Base-by-base conservation (phyloP, 306 rosid species). In the Canavalia ensiformis region DNA sequence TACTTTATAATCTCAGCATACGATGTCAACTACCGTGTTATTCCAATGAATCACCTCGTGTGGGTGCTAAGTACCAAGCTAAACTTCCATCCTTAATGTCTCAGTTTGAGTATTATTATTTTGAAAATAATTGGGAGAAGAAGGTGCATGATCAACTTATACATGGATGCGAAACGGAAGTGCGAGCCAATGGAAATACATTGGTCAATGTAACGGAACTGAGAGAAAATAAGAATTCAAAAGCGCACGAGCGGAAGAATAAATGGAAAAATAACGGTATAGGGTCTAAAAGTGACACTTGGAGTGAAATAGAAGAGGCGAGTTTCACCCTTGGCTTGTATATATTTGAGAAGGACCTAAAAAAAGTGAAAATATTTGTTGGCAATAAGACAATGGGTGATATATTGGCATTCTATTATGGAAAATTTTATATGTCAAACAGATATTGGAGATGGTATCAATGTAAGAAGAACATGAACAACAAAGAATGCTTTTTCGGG, bases 311-410 rank as follows among this genome's bases (percentile, higher is more conserved):
- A 39, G 95, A 92, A 83, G 83, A 71, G 85, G 89, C 72, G 54
- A 79, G 90, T 84, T 87, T 92, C 62, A 78, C 86, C 52, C 93
- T 92, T 66, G 89, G 94, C 8, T 79, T 92, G 52, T 90, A 86
- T 80, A 84, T 88, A 76, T 89, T 89, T 80, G 92, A 92, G 31
- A 92, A 90, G 81, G 79, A 82, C 62, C 83, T 88, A 47, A 76
- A 60, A 72, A 77, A 67, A 77, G 87, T 92, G 72, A 80, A 82
- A 82, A 88, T 67, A 67, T 87, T 92, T 35, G 45, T 89, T 47
- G 95, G 87, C 63, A 82, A n/a, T 13, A 92, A 88, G 59, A 62
- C 55, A 58, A 84, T 90, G 90, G 87, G 84, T 2, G 92, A 89
- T 71, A 44, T 89, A 31, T 44, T 84, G 6, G 78, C 85, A 9